Evolutionary conservation across 2,329 filamentous ascomycete genomes (phyloP), one percentile per base, ranked within the genome.

Genomic region (Verticillium dahliae): DNA sequence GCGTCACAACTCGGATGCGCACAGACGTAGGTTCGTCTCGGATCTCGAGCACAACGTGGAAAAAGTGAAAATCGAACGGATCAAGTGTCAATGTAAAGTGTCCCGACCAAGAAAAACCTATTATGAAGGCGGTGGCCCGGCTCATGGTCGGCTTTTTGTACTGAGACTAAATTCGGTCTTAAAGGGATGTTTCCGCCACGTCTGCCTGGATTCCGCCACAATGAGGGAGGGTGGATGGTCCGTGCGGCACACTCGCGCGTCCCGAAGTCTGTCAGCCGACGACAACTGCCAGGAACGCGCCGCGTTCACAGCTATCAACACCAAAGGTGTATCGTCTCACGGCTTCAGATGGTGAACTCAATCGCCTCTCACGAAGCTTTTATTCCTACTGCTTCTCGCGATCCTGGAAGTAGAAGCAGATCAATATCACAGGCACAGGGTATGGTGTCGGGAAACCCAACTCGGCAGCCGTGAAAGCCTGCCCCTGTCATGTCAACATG

Each of bases 401-500:
- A 27, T 27, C 27, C 35, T 4, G 9, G 35, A 37, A 37, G 9
- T 50, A 22, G 11, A 50, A 3, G 1, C 1, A 27, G 27, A 3
- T 1, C 6, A 9, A 22, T 11, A n/a, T 2, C 45, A 6, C 11
- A 11, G 18, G n/a, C 9, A 22, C 2, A 3, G 45, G n/a, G 10
- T 2, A 27, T 22, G 6, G 45, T n/a, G 18, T 22, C 22, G 15
- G 18, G 39, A 9, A 45, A 45, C 14, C 39, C 15, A 10, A 37
- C 35, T 22, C 9, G 13, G 6, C n/a, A 22, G 18, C 45, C 45
- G 4, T 11, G 9, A 7, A 6, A 7, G 18, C 18, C 18, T 27
- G 11, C 18, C 45, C n/a, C 7, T 22, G 45, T 50, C 45, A 50
- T 50, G 38, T 27, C 57, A 58, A 15, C 6, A 58, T 67, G 62